Conservation (phyloP, 768 basidiomycete species). For the Amanita muscaria region DNA sequence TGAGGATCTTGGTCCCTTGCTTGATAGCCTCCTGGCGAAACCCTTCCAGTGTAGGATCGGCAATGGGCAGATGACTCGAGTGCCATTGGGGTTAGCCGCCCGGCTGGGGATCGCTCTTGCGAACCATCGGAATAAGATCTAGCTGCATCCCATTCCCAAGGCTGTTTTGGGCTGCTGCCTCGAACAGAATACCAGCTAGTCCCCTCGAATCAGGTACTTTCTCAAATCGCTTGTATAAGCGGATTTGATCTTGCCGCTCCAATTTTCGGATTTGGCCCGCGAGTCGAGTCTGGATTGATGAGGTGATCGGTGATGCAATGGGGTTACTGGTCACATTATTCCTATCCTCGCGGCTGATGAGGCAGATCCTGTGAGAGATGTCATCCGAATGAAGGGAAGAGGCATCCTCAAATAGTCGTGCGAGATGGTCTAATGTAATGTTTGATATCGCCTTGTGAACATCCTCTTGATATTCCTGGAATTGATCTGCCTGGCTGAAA, state of each 20-base stretch:
- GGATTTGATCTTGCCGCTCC: slow-evolving; percentile 10
- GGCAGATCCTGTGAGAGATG: slow-evolving; percentile 11
- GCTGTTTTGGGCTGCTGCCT: too few relatives aligned
- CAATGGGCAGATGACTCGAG: too few relatives aligned
- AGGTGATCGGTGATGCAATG: slow-evolving; percentile 10
- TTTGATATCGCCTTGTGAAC: background rate
- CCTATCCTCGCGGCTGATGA: slow-evolving; percentile 9
- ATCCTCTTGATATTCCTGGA: background rate
- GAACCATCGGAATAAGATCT: too few relatives aligned
- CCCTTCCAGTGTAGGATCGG: too few relatives aligned
- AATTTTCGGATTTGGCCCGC: slow-evolving; percentile 11
- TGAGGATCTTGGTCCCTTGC: too few relatives aligned
- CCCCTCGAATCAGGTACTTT: slow-evolving; percentile 9
- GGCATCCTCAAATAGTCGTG: slow-evolving; percentile 8
- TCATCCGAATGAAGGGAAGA: slow-evolving; percentile 1
- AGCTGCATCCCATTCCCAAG: too few relatives aligned
- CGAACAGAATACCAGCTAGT: slow-evolving; percentile 11
- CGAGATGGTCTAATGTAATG: background rate
- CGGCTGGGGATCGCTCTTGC: too few relatives aligned
- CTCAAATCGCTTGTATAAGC: slow-evolving; percentile 12
- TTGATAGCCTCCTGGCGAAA: too few relatives aligned
- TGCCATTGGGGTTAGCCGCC: too few relatives aligned
- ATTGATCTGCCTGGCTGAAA: background rate
- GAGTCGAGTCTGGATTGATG: slow-evolving; percentile 7
- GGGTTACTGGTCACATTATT: slow-evolving; percentile 2